phyloP scores from a whole-genome alignment of 2,329 filamentous ascomycete genomes.

The Colletotrichum cereale region DNA sequence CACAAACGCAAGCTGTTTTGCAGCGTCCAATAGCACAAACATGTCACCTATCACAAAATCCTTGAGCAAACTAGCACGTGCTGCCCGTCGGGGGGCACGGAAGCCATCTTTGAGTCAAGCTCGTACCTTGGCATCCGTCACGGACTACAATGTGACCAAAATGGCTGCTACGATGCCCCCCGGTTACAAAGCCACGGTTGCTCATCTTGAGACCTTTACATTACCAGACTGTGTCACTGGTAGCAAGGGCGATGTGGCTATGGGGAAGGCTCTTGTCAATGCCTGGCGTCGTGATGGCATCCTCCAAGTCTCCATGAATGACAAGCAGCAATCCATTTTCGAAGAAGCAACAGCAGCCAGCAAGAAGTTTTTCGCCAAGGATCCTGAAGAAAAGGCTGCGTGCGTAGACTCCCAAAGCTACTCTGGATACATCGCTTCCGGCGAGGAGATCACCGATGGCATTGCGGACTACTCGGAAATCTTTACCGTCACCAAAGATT shows the following conservation, averaged over 20 bases:
- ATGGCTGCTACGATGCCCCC: conserved; percentile 34
- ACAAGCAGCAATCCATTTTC: conserved; percentile 51
- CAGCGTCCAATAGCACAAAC: background rate
- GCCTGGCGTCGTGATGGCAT: conserved; percentile 61
- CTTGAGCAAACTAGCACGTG: conserved; percentile 22
- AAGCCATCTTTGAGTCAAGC: conserved; percentile 13
- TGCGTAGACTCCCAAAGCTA: conserved; percentile 61
- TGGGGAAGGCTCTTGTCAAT: conserved; percentile 56
- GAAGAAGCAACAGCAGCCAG: conserved; percentile 53
- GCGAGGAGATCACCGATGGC: conserved; percentile 62
- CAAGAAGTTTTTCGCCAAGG: conserved; percentile 54
- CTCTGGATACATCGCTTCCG: conserved; percentile 62
- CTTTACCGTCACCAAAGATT: conserved; percentile 64
- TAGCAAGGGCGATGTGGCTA: conserved; percentile 48
- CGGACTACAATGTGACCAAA: conserved; percentile 32
- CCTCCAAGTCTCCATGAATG: conserved; percentile 58
- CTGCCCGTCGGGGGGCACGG: conserved; percentile 21
- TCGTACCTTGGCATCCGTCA: conserved; percentile 28
- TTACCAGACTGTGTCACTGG: conserved; percentile 54
- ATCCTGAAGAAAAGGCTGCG: conserved; percentile 53
- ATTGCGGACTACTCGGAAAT: conserved; percentile 66
- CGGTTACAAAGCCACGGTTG: conserved; percentile 36
- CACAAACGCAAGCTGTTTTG: background rate
- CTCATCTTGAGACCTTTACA: conserved; percentile 55
- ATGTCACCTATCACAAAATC: conserved; percentile 30